These are phyloP conservation scores for Epichloe sp. DNA, from an alignment of 2,329 filamentous ascomycete genomes.

Conservation along the genomic window DNA sequence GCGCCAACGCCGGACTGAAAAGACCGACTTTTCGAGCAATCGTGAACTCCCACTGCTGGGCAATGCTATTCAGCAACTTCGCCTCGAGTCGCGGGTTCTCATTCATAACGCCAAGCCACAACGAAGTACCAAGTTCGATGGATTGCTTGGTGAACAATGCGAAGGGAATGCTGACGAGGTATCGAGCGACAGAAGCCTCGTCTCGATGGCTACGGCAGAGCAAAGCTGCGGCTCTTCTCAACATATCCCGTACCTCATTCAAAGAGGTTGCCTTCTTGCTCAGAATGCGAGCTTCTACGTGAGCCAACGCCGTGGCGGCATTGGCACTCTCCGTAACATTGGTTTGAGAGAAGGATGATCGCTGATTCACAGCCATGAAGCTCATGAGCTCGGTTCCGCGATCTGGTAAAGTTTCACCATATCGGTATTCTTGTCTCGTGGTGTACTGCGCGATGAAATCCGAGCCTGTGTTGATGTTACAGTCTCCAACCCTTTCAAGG, in stretches of 20 bases:
- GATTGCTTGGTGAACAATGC: constrained; percentile 86
- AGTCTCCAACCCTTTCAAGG: constrained; percentile 61
- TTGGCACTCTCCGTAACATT: constrained; percentile 42
- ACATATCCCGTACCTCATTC: constrained; percentile 63
- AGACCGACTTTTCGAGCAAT: constrained; percentile 67
- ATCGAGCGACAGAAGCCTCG: constrained; percentile 67
- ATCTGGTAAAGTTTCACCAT: constrained; percentile 62
- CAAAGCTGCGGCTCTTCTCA: constrained; percentile 74
- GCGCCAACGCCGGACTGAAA: constrained; percentile 61
- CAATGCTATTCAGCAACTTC: constrained; percentile 73
- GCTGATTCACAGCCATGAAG: constrained; percentile 41
- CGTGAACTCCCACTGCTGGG: constrained; percentile 80
- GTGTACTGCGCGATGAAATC: constrained; percentile 97
- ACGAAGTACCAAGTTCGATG: constrained; percentile 85
- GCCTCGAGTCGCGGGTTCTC: constrained; percentile 85
- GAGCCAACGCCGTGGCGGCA: constrained; percentile 52
- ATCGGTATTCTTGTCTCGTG: constrained; percentile 88
- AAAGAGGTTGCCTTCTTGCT: constrained; percentile 58
- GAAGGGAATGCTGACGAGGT: constrained; percentile 88
- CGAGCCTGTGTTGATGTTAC: constrained; percentile 78
- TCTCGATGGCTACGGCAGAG: constrained; percentile 67
- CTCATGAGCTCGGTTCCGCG: constrained; percentile 53
- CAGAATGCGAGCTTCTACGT: constrained; percentile 58
- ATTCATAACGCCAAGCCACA: constrained; percentile 95
- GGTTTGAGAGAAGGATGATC: constrained; percentile 37